Percentiles rank a stretch among this genome's conserved stretches.
Evolutionary conservation across 192 early-diverging fungal species (phyloP).

Genomic region (Thoreauomyces humboldtii): DNA sequence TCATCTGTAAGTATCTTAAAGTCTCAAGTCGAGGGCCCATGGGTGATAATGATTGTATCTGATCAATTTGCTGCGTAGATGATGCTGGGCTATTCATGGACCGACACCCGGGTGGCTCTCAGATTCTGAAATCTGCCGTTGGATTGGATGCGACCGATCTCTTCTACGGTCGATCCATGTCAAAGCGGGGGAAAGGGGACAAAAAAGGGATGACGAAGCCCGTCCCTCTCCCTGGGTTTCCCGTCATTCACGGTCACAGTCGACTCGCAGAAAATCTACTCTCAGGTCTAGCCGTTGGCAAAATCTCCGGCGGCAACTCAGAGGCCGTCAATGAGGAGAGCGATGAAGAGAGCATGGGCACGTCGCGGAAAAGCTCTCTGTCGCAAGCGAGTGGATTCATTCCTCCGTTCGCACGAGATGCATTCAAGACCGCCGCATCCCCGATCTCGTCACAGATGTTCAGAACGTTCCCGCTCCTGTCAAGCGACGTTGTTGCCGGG

Average conservation of each 20-base stretch:
- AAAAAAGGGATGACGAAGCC: not conserved
- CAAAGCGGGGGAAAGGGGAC: not conserved
- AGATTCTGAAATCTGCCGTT: conserved; percentile 3
- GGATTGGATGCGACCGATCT: conserved; percentile 30
- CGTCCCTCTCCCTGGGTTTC: not conserved
- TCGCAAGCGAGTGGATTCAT: not conserved
- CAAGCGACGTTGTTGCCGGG: not conserved
- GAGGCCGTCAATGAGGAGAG: not conserved
- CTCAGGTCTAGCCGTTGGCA: conserved; percentile 31
- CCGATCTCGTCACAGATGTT: not conserved
- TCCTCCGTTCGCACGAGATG: not conserved
- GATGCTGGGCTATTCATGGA: conserved; percentile 28
- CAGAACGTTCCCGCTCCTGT: not conserved
- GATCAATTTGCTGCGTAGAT: no score
- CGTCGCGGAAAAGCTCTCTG: not conserved
- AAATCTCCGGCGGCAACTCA: not conserved
- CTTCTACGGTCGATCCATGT: conserved; percentile 10
- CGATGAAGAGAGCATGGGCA: not conserved
- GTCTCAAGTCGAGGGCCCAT: not conserved
- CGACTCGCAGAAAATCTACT: conserved; percentile 32
- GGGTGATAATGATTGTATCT: no score
- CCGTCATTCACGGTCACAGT: conserved; percentile 27
- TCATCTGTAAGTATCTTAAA: conserved; percentile 19
- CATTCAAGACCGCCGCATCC: not conserved
- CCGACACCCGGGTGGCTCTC: conserved; percentile 30